phyloP scores from a whole-genome alignment of 768 basidiomycete genomes.

The Paxillus involutus region DNA sequence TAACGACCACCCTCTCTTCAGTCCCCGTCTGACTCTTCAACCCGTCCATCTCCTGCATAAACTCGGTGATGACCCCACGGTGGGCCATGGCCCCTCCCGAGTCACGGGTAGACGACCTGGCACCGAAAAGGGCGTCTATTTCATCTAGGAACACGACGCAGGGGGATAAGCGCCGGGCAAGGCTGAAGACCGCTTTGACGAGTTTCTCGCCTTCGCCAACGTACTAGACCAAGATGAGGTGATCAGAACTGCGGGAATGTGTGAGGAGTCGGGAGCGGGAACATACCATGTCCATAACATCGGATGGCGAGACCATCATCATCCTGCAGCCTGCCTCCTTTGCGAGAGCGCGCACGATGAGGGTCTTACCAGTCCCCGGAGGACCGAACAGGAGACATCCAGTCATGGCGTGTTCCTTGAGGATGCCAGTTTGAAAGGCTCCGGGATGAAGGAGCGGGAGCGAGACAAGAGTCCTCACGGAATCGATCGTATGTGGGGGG shows the following conservation, averaged over 20 bases:
- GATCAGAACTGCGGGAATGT: conserved; percentile 1
- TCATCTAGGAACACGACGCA: conserved; percentile 96
- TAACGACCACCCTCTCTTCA: conserved; percentile 83
- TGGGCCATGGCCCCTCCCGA: conserved; percentile 82
- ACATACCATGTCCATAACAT: conserved; percentile 93
- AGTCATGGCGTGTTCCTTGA: conserved; percentile 89
- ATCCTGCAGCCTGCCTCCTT: conserved; percentile 94
- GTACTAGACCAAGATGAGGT: conserved; percentile 47
- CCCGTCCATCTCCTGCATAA: conserved; percentile 98
- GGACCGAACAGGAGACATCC: conserved; percentile 93
- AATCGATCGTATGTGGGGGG: conserved; percentile 85
- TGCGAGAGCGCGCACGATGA: conserved; percentile 86
- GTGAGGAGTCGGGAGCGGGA: not conserved
- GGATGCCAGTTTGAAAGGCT: conserved; percentile 85
- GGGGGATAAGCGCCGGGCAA: conserved; percentile 83
- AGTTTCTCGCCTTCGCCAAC: conserved; percentile 90
- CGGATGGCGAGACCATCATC: conserved; percentile 87
- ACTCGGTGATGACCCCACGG: conserved; percentile 85
- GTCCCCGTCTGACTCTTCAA: conserved; percentile 55
- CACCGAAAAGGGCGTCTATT: conserved; percentile 90
- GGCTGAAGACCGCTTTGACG: conserved; percentile 83
- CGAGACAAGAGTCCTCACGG: conserved; percentile 88
- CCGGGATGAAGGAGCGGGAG: conserved; percentile 83
- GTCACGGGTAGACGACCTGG: conserved; percentile 73
- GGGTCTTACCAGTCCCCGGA: conserved; percentile 90